phyloP scores from a whole-genome alignment of 257 asterid species.

The Plantago elongata region DNA sequence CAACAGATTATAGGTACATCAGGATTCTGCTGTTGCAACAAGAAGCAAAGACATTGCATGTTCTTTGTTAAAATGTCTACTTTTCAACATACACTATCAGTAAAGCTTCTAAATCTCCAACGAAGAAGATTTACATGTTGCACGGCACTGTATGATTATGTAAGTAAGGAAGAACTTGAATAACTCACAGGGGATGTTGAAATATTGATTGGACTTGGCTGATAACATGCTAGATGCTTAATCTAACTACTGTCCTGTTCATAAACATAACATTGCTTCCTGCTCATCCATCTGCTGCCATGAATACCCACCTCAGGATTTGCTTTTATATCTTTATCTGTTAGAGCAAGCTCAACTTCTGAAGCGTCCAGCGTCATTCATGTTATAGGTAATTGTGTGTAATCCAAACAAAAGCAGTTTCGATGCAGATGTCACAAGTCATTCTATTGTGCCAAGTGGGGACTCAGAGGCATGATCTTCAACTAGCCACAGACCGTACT shows the following conservation, averaged over 20 bases:
- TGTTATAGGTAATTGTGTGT: conserved; percentile 9
- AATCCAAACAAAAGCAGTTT: conserved; percentile 4
- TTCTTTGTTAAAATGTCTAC: not conserved
- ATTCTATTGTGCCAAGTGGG: conserved; percentile 71
- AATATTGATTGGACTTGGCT: not conserved
- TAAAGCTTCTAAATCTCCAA: not conserved
- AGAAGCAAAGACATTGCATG: not conserved
- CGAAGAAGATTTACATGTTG: conserved; percentile 8
- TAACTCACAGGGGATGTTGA: not conserved
- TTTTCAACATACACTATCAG: not conserved
- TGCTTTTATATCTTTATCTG: conserved; percentile 5
- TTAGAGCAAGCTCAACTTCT: not conserved
- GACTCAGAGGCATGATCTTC: conserved; percentile 77
- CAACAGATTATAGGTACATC: not conserved
- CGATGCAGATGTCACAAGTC: conserved; percentile 2
- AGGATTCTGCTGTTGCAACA: not conserved
- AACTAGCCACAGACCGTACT: conserved; percentile 83
- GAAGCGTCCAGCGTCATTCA: not conserved
- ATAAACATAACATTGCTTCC: not conserved
- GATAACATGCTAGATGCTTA: not conserved
- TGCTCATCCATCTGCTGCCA: not conserved
- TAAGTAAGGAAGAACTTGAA: not conserved
- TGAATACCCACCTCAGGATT: conserved; percentile 4
- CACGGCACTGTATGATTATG: not conserved
- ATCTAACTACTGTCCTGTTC: not conserved